Conservation (phyloP, 495 filamentous ascomycete genomes). For the Penicillium coprophilum region DNA sequence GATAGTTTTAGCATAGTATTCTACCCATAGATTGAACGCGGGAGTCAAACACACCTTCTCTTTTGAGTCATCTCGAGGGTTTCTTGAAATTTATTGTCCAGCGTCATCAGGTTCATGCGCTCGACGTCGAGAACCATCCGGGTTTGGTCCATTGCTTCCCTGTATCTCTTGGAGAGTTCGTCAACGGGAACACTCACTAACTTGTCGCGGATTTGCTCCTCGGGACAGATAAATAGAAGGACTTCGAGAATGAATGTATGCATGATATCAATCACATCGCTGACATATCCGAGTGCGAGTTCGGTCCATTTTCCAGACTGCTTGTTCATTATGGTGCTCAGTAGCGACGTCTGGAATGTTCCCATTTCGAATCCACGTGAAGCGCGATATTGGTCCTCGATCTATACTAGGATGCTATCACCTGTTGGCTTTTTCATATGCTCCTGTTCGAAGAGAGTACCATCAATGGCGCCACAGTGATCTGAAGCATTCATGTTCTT, state of each 20-base stretch:
- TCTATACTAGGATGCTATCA: neutral
- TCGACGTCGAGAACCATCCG: neutral
- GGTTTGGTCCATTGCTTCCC: neutral
- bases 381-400: neutral
- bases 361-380: neutral
- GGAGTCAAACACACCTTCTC: neutral
- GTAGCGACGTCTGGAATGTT: neutral
- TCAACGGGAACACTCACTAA: neutral
- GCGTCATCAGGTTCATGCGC: neutral
- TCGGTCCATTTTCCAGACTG: neutral
- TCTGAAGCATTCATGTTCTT: neutral
- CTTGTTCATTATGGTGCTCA: neutral
- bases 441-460: neutral
- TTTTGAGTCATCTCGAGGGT: neutral
- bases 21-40: neutral
- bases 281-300: neutral
- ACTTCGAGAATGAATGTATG: neutral
- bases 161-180: neutral
- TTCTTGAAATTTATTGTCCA: neutral
- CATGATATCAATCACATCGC: neutral
- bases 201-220: neutral
- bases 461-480: neutral
- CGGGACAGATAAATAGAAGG: neutral
- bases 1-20: neutral
- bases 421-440: neutral